Evolutionary conservation across 2,329 filamentous ascomycete genomes (phyloP), one percentile per base, ranked within the genome.

Genomic region (Sarocladium brachiariae): DNA sequence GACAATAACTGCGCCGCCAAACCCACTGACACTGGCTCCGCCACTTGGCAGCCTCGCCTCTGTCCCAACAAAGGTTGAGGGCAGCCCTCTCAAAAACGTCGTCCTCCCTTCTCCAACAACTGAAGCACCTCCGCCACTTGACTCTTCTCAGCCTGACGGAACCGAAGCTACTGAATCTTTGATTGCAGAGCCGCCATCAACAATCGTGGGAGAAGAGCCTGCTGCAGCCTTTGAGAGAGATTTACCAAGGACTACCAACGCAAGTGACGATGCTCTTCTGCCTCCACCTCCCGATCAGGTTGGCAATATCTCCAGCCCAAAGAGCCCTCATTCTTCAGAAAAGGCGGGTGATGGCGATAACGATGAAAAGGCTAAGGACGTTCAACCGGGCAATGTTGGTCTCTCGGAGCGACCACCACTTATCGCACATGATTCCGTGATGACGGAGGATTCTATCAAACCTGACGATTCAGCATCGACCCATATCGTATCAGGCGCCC

Each of bases 71-170:
- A 67, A 59, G 54, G 57, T 68, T 2, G 75, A 77, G 54, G 76
- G 75, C 2, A 80, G 76, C 49, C 76, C 76, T 1, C 61, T 79
- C 18, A 78, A 78, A 62, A 75, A 78, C 46, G 73, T 77, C 31
- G 63, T 74, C 24, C 53, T 75, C 14, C 68, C 66, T 9, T 76
- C 75, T 9, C 73, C 75, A 0, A 70, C 69, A 1, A 35, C 30
- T 9, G 41, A 49, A 24, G 31, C 4, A 4, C 24, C 33, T 14
- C 43, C 23, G 19, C 48, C 38, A 14, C 30, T 35, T 10, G 25
- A 37, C n/a, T 34, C 25, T 11, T 51, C 45, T 30, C 31, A 48
- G 10, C 46, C 45, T 19, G 41, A 45, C n/a, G 52, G 51, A 14
- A 14, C 46, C 2, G 31, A 8, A 8, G 21, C 27, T 18, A 35